Conservation (phyloP, 1,284 basidiomycete genomes). For the Pascua sp. region DNA sequence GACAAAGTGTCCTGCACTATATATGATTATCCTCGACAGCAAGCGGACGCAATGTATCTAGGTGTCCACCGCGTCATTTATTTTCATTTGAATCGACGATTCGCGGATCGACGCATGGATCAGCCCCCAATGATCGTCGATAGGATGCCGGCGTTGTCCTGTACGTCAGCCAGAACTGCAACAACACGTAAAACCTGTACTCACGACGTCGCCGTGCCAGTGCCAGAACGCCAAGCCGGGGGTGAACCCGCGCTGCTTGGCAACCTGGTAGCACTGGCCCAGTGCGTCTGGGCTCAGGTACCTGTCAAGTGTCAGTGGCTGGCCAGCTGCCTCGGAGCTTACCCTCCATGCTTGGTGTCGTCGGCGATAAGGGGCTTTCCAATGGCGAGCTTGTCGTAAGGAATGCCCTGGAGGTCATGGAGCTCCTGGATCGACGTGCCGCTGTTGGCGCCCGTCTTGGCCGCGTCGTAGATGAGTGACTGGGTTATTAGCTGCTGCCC, state of each 20-base stretch:
- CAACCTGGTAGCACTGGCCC: neutral
- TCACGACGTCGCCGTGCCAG: slow-evolving; percentile 21
- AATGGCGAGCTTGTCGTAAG: slow-evolving; percentile 46
- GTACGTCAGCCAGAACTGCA: neutral
- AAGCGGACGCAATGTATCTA: no score
- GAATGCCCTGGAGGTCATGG: slow-evolving; percentile 29
- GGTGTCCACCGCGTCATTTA: no score
- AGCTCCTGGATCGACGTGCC: slow-evolving; percentile 42
- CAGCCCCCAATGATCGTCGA: no score
- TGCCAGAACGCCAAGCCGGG: slow-evolving; percentile 52
- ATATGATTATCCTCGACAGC: no score
- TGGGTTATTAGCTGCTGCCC: no score
- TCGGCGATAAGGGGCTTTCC: slow-evolving; percentile 38
- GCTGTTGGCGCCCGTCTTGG: slow-evolving; percentile 3
- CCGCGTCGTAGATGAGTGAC: slow-evolving; percentile 31
- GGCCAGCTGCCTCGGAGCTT: neutral
- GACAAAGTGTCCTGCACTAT: no score
- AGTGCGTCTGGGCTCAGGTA: slow-evolving; percentile 6
- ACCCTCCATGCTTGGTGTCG: slow-evolving; percentile 13
- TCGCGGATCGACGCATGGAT: no score
- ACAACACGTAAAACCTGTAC: no score
- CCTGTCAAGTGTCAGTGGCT: neutral
- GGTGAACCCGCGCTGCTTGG: slow-evolving; percentile 38
- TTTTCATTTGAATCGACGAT: no score
- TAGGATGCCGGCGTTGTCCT: neutral